phyloP scores from a whole-genome alignment of 2,329 filamentous ascomycete species.

The Elsinoe arachidis region DNA sequence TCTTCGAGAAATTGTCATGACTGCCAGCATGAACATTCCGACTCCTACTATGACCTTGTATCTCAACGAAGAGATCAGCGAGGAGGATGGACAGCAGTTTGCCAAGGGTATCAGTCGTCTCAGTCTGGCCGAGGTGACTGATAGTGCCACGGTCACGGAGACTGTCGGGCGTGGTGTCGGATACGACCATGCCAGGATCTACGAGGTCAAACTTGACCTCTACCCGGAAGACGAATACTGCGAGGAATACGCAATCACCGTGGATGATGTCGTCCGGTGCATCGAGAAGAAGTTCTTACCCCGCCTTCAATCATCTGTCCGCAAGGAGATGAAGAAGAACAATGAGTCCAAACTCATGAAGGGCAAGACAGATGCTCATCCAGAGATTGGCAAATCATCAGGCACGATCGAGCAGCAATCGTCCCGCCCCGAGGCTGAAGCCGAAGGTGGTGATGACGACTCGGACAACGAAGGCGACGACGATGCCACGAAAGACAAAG shows the following conservation, averaged over 20 bases:
- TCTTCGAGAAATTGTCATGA: conserved; percentile 97
- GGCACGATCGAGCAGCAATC: conserved; percentile 46
- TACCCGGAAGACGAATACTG: conserved; percentile 79
- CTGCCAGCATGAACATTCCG: conserved; percentile 77
- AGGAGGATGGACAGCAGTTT: conserved; percentile 65
- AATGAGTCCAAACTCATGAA: conserved; percentile 49
- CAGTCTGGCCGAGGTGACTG: conserved; percentile 72
- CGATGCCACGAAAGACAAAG: conserved; percentile 59
- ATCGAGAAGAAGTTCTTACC: conserved; percentile 75
- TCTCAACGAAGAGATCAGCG: conserved; percentile 61
- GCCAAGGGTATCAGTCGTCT: conserved; percentile 87
- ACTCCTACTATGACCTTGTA: conserved; percentile 85
- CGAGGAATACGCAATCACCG: conserved; percentile 72
- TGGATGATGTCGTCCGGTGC: conserved; percentile 66
- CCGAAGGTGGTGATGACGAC: conserved; percentile 56
- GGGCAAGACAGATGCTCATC: conserved; percentile 54
- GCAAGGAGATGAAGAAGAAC: conserved; percentile 73
- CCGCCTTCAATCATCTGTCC: conserved; percentile 59
- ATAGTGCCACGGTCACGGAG: conserved; percentile 73
- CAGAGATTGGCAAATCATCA: conserved; percentile 61
- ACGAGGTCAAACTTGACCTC: conserved; percentile 71
- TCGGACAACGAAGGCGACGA: conserved; percentile 50
- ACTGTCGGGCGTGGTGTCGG: conserved; percentile 62
- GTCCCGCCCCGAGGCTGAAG: conserved; percentile 36
- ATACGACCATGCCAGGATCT: conserved; percentile 69